Percentiles rank a stretch among this genome's conserved stretches.
phyloP scores from a whole-genome alignment of 116 monocot genomes.

The Trichopus zeylanicus region DNA sequence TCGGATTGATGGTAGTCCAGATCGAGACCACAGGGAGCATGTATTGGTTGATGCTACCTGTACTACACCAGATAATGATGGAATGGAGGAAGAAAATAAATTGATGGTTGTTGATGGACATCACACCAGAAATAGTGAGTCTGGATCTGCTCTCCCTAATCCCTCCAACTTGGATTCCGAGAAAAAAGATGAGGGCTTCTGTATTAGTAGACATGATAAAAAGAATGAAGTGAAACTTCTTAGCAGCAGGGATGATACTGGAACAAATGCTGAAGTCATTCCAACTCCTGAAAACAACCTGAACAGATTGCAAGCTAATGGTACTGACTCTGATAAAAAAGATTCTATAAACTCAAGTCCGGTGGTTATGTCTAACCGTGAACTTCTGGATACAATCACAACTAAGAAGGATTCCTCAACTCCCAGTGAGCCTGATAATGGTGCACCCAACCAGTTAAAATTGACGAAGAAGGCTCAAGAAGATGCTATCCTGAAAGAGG shows the following conservation, averaged over 20 bases:
- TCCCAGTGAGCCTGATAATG: slow-evolving; percentile 25
- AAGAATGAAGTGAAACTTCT: slow-evolving; percentile 16
- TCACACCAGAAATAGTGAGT: slow-evolving; percentile 9
- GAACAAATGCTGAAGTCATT: slow-evolving; percentile 13
- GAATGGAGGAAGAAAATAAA: slow-evolving; percentile 14
- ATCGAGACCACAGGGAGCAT: slow-evolving; percentile 16
- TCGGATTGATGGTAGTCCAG: not conserved
- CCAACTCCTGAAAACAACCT: slow-evolving; percentile 11
- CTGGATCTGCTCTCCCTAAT: slow-evolving; percentile 10
- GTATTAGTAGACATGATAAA: slow-evolving; percentile 12
- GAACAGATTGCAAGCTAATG: slow-evolving; percentile 20
- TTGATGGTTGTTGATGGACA: slow-evolving; percentile 15
- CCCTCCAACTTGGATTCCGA: slow-evolving; percentile 7
- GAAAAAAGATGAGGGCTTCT: slow-evolving; percentile 34
- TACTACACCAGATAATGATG: slow-evolving; percentile 2
- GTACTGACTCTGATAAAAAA: slow-evolving; percentile 15
- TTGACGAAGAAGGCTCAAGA: slow-evolving; percentile 47
- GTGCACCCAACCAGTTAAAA: slow-evolving; percentile 17
- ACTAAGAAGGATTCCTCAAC: slow-evolving; percentile 13
- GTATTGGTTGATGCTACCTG: slow-evolving; percentile 4
- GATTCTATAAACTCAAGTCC: not conserved
- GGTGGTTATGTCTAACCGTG: slow-evolving; percentile 16
- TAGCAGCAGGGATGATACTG: slow-evolving; percentile 8
- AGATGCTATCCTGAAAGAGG: slow-evolving; percentile 79
- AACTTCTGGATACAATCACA: slow-evolving; percentile 8